Conservation (phyloP, 2,329 filamentous ascomycete species). For the Pezicula radicicola region DNA sequence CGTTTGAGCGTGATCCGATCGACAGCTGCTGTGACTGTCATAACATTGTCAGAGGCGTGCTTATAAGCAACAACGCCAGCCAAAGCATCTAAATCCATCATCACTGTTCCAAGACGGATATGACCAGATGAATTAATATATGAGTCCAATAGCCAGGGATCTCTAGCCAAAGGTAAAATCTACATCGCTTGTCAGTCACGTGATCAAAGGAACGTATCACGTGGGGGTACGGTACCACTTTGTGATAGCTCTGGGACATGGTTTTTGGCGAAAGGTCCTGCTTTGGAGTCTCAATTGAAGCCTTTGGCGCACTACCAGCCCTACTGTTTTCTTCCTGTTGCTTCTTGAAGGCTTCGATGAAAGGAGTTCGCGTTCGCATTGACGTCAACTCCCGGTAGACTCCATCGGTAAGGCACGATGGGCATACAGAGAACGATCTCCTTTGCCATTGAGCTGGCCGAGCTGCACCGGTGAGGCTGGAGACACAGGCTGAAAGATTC, state of each 20-base stretch:
- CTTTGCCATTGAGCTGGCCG: not conserved
- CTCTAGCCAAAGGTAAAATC: conserved; percentile 61
- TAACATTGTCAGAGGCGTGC: conserved; percentile 59
- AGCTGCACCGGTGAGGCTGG: not conserved
- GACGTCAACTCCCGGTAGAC: conserved; percentile 58
- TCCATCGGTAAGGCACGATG: conserved; percentile 39
- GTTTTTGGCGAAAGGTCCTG: conserved; percentile 55
- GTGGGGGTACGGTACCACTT: conserved; percentile 43
- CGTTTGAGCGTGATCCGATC: conserved; percentile 48
- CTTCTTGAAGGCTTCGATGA: conserved; percentile 61
- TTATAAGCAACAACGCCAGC: conserved; percentile 69
- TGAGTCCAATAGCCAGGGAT: conserved; percentile 68
- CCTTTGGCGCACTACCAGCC: not conserved
- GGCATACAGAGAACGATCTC: conserved; percentile 16
- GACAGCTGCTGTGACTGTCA: conserved; percentile 37
- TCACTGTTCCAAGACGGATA: conserved; percentile 46
- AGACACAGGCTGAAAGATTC: not conserved
- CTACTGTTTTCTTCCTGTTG: conserved; percentile 35
- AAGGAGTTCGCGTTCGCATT: conserved; percentile 62
- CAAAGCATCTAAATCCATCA: conserved; percentile 72
- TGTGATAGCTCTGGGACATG: conserved; percentile 66
- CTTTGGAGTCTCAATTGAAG: conserved; percentile 32
- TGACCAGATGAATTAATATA: conserved; percentile 69
- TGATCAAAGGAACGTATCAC: conserved; percentile 4
- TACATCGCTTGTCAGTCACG: conserved; percentile 25